phyloP scores from a whole-genome alignment of 345 rosid species.

The Garcia nutans region DNA sequence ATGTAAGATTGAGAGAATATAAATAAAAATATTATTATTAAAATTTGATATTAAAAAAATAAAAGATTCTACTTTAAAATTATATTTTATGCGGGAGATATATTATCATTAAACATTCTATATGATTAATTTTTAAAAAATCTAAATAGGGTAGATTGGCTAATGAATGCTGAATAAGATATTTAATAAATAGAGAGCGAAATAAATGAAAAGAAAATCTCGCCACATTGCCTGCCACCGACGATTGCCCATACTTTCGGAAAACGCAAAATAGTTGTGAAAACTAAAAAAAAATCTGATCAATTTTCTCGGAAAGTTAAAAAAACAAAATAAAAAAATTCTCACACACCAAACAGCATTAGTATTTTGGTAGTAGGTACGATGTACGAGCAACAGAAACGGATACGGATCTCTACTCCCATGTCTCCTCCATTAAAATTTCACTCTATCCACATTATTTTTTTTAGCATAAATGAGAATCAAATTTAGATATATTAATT shows the following conservation, averaged over 20 bases:
- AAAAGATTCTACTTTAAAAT: too few relatives aligned
- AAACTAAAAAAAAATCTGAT: background rate
- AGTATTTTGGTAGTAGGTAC: constrained; percentile 46
- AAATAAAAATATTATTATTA: too few relatives aligned
- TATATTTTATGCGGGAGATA: too few relatives aligned
- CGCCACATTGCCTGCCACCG: background rate
- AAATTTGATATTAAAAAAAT: too few relatives aligned
- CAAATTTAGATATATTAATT: too few relatives aligned
- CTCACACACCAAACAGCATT: constrained; percentile 20
- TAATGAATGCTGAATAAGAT: too few relatives aligned
- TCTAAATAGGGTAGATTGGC: too few relatives aligned
- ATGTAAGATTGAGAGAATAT: too few relatives aligned
- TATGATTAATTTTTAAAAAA: too few relatives aligned
- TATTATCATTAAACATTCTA: too few relatives aligned
- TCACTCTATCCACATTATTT: background rate
- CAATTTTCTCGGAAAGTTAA: background rate
- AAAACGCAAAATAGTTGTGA: background rate
- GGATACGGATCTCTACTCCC: constrained; percentile 34
- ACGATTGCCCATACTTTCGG: too few relatives aligned
- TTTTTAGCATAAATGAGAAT: background rate
- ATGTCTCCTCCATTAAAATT: constrained; percentile 29
- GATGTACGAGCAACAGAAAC: constrained; percentile 54
- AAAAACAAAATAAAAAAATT: background rate
- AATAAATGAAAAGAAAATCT: background rate
- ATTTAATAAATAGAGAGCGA: background rate